Base-by-base conservation (phyloP, 345 rosid genomes). In the Adansonia digitata region DNA sequence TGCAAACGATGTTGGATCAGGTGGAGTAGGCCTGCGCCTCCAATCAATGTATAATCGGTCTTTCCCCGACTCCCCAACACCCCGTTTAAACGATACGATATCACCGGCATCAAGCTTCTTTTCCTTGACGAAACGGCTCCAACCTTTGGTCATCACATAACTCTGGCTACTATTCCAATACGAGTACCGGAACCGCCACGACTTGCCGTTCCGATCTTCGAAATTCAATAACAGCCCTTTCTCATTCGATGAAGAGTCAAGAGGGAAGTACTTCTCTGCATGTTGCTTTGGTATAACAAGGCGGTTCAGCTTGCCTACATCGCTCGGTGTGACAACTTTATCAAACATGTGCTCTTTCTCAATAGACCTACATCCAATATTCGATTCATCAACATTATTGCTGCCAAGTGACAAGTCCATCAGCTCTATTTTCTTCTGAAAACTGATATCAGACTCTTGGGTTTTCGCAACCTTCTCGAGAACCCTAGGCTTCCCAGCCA, bases 151-250 rank as follows among this genome's bases (percentile, higher is more conserved):
- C 97, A 94, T 94, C 40, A 92, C 97, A 70, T 92, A 94, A 88
- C 98, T 92, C 84, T 94, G 98, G 82, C 97, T 94, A 78, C 94
- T 90, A 79, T 87, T 92, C 97, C 97, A 92, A 80, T 92, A 94
- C 27, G 98, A 94, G 90, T 94, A 92, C 55, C 97, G 82, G 84
- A 94, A 94, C 72, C 92, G 80, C 98, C 97, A 92, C 1, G 87
- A 75, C 75, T 89, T 92, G 6, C 94, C 97, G 35, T 80, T 79
- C 24, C 82, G 82, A 82, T 94, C 97, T 73, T 94, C 97, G 48
- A 94, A 94, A 82, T 94, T 91, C 78, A 94, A 63, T 15, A 94
- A 86, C 26, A 94, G 82, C 20, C 94, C 98, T 78, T 94, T 94
- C 69, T 84, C 90, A 76, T 84, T 86, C 0, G 87, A 69, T 0